Base-by-base conservation (phyloP, 208 protist species). In the Zelonia costaricensis region DNA sequence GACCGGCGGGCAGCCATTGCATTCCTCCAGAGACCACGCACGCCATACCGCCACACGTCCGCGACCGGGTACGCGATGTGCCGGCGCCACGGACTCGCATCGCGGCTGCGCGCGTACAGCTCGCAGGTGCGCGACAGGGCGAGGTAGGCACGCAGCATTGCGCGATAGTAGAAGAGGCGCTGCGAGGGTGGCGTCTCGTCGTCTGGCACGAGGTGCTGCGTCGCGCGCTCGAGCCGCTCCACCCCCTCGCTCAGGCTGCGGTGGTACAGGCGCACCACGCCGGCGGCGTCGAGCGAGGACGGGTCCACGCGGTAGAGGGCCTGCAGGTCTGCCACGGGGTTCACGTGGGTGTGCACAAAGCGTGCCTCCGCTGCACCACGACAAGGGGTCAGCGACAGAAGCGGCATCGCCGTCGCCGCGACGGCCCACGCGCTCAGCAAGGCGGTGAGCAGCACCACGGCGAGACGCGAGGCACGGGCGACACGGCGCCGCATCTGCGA, bases 91-190 rank as follows among this genome's bases (percentile, higher is more conserved):
- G 23, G 44, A 56, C 79, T 93, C 16, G 25, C 46, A 30, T 87
- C 71, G 20, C 83, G 82, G 64, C 80, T 87, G 35, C 84, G 80
- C 18, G 81, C 87, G 62, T 89, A 93, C 25, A 90, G 56, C 35
- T 48, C 67, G 27, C 64, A 67, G 62, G 59, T 82, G 49, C 86
- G 76, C 42, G 70, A 74, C 46, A 89, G 58, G 36, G 51, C 55
- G 20, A 80, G 40, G 59, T 91, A 87, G 25, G 82, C 78, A n/a
- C 48, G 46, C 27, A 87, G 72, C 72, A 91, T 85, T 48, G 77
- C 68, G 1, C 62, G 66, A n/a, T 73, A 71, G 68, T 87, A 84
- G 15, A 77, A 18, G 1, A 79, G 30, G 15, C 78, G 71, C 20
- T 44, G 55, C 8, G 20, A 63, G 23, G 74, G 79, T 5, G 73